Evolutionary conservation across 495 filamentous ascomycete species (phyloP).

Genomic region (Trichoderma gamsii): DNA sequence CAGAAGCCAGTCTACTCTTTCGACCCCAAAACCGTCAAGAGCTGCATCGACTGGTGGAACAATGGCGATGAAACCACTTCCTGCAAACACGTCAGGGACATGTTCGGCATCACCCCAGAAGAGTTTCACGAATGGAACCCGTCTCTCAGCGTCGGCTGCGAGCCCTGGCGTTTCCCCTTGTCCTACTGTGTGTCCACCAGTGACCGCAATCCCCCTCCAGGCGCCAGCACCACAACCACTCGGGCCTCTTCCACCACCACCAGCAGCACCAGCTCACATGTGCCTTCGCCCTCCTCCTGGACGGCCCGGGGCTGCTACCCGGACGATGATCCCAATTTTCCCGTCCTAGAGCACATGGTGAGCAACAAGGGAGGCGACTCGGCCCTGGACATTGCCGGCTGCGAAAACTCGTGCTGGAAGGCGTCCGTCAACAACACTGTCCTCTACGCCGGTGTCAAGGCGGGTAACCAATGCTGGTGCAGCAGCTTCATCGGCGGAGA

Average conservation of each 20-base stretch:
- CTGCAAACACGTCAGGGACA: conserved; percentile 1
- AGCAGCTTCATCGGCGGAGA: conserved; percentile 21
- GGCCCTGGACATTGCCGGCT: neutral
- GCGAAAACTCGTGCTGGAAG: conserved; percentile 11
- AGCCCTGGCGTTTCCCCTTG: neutral
- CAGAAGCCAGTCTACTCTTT: neutral
- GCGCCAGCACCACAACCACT: conserved; percentile 3
- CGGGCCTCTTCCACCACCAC: neutral
- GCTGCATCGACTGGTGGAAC: conserved; percentile 5
- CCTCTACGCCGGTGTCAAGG: conserved; percentile 16
- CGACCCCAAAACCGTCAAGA: neutral
- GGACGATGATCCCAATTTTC: neutral
- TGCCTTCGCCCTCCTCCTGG: conserved; percentile 3
- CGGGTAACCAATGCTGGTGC: conserved; percentile 21
- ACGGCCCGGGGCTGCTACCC: neutral
- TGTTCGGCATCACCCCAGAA: conserved; percentile 11
- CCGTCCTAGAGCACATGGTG: conserved; percentile 11
- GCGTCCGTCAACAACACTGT: conserved; percentile 9
- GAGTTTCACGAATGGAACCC: conserved; percentile 7
- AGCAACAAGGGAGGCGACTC: neutral
- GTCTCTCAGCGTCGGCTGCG: neutral
- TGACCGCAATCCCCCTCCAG: neutral
- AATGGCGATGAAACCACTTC: neutral
- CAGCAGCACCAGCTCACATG: neutral
- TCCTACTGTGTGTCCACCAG: neutral